Evolutionary conservation across 1,284 basidiomycete genomes (phyloP), one percentile per base, ranked within the genome.

Genomic region (Melampsora occidentalis): DNA sequence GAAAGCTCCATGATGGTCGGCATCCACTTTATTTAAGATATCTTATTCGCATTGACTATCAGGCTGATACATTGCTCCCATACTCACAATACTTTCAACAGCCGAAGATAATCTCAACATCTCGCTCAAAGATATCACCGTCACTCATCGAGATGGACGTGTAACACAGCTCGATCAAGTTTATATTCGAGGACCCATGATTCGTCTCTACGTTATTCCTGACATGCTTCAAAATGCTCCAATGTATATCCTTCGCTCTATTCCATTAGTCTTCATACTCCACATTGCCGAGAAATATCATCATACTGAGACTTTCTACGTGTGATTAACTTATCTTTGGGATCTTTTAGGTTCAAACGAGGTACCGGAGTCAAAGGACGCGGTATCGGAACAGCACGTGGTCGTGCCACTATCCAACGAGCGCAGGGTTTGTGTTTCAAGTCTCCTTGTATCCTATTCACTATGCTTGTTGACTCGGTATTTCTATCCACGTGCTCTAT

Each of bases 141-240:
- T 98, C 31, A 99, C 97, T 14, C 94, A 93, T 73, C 90, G 96
- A 77, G 97, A 99, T 86, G 97, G 97, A 65, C 92, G 97, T 82
- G 94, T 99, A 61, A 96, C 95, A n/a, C 97, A 99, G 84, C 87
- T 99, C 73, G 96, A 99, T 86, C 96, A 97, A 84, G 95, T 98
- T 59, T 99, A 99, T 85, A 99, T 99, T 81, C 88, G 97, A 80
- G 97, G 97, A 79, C 95, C 92, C 84, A 97, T 98, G 93, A 83
- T 96, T 82, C 89, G 94, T 81, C 98, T 98, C 87, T 96, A 98
- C 86, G 97, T 99, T 83, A 97, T 99, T 33, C 97, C 97, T 67
- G 97, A 99, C 84, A 97, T 99, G 91, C 87, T 99, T 80, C 93
- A 97, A 83, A 97, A 99, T 83, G 97, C 97, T 33, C 97, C 97